Evolutionary conservation across 2,329 filamentous ascomycete species (phyloP).

Genomic region (Fusarium sp.): DNA sequence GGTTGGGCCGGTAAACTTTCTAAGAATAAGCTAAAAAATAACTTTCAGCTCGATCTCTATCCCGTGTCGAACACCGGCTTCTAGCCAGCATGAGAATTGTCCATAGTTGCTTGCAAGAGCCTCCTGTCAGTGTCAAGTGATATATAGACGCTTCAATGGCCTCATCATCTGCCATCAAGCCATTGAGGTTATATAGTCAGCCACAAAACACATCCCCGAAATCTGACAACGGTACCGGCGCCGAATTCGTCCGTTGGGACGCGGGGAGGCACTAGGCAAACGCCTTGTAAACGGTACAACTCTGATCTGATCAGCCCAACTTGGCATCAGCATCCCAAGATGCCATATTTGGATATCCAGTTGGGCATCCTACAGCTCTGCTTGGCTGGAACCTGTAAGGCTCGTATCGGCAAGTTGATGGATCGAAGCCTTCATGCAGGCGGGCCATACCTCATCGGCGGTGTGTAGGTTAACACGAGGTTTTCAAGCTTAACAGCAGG

Average conservation of each 20-base stretch:
- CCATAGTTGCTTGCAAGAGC: not conserved
- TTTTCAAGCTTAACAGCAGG: slow-evolving; percentile 14
- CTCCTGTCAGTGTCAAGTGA: slow-evolving; percentile 9
- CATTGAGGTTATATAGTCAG: not conserved
- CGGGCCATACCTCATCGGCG: slow-evolving; percentile 20
- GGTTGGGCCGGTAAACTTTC: not conserved
- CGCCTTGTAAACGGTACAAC: slow-evolving; percentile 13
- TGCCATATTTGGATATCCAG: slow-evolving; percentile 21
- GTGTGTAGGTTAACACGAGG: slow-evolving; percentile 31
- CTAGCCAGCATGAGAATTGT: not conserved
- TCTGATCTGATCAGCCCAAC: slow-evolving; percentile 20
- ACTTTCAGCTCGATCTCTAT: not conserved
- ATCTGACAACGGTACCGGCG: not conserved
- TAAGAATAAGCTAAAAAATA: not conserved
- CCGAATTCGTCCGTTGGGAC: slow-evolving; percentile 1
- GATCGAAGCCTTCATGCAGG: slow-evolving; percentile 22
- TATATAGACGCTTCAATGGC: not conserved
- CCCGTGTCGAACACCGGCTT: not conserved
- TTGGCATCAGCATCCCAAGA: slow-evolving; percentile 9
- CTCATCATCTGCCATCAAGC: not conserved
- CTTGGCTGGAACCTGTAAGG: slow-evolving; percentile 20
- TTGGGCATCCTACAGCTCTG: slow-evolving; percentile 3
- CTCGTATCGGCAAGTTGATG: slow-evolving; percentile 32
- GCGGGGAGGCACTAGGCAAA: slow-evolving; percentile 8
- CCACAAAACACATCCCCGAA: not conserved